Conservation (phyloP, 73 alveolate genomes). For the Paramecium primaurelia region DNA sequence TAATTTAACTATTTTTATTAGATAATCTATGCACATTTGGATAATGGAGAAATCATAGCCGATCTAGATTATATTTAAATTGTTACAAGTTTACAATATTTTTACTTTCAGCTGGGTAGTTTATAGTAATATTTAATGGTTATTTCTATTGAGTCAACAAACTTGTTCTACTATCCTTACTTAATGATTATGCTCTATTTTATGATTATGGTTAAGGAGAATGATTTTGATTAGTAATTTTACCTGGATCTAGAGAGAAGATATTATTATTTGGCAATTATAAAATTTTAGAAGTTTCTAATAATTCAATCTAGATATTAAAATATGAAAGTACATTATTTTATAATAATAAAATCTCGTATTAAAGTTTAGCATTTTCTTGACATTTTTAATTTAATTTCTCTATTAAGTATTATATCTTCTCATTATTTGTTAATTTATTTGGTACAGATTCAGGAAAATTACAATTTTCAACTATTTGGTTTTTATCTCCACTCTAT, state of each 20-base stretch:
- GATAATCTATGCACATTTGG: not conserved
- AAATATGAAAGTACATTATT: not conserved
- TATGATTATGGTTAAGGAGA: not conserved
- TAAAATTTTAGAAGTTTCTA: not conserved
- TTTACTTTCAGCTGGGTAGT: not conserved
- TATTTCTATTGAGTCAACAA: not conserved
- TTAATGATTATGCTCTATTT: not conserved
- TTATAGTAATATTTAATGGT: not conserved
- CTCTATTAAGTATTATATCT: not conserved
- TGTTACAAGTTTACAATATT: not conserved
- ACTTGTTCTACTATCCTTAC: constrained; percentile 3
- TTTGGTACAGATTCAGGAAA: not conserved
- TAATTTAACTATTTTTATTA: not conserved
- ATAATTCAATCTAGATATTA: not conserved
- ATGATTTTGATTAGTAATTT: not conserved
- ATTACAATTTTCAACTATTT: not conserved
- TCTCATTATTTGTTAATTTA: not conserved
- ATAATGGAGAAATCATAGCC: not conserved
- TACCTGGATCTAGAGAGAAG: not conserved
- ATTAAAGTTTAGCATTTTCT: not conserved
- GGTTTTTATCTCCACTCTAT: not conserved
- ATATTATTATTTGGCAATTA: not conserved
- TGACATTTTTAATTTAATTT: not conserved
- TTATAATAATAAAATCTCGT: not conserved
- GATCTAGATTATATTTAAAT: not conserved